Base-by-base conservation (phyloP, 148 eudicot species). In the Rhododendron vialii region DNA sequence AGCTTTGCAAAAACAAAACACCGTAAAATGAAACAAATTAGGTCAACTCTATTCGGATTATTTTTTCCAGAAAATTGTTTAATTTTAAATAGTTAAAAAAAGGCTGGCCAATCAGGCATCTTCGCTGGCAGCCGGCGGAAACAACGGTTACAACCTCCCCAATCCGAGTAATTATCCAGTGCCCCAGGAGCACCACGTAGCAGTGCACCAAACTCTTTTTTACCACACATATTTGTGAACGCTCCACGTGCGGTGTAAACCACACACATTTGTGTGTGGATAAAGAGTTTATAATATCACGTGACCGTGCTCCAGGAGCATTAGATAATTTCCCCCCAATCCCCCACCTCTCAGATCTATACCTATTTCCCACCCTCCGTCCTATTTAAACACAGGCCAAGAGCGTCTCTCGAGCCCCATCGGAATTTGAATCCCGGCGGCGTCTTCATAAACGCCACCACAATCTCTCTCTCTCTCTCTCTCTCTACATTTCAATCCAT, bases 371-470 rank as follows among this genome's bases (percentile, higher is more conserved):
- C 74, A 26, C 48, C 80, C 22, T 57, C 84, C 65, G 47, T 28
- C 81, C 73, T 87, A 82, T 76, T 53, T 86, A 83, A 87, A 36
- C 65, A 8, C 15, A n/a, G 33, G 41, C 33, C 11, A 36, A n/a
- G 11, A 45, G 36, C 17, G 3, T 47, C 75, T 47, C 53, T 36
- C 45, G 4, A 28, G 26, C 35, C 9, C 48, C 9, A 17, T 24
- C 7, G 45, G 11, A 33, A 24, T 79, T 74, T 45, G 12, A 55
- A 67, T 67, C 33, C 74, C 12, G 80, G 76, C 61, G 85, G 90
- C 90, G 90, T 88, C 86, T 88, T 88, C 5, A 88, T 88, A 88
- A 88, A 88, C 90, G 90, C 83, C 63, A 13, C 80, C 85, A 1
- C 22, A 55, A 55, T 17, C 61, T 15, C 43, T 20, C 35, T 82